Conservation (phyloP, 2,329 filamentous ascomycete species). For the Alternaria sp. region DNA sequence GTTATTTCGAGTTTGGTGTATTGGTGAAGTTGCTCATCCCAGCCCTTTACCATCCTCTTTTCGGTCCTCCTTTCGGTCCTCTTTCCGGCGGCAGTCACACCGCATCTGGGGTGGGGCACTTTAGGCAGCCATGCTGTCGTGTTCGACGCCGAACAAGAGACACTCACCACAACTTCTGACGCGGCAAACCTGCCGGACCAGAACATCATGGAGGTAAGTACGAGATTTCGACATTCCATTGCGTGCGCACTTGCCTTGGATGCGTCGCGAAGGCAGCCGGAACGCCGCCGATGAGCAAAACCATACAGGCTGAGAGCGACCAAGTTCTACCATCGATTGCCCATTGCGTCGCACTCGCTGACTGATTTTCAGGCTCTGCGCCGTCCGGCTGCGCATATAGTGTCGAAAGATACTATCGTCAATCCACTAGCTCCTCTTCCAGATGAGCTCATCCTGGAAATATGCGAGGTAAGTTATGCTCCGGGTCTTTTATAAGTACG, state of each 20-base stretch:
- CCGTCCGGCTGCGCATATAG: background rate
- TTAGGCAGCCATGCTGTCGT: background rate
- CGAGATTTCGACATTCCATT: background rate
- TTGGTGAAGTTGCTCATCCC: background rate
- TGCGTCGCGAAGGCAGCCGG: background rate
- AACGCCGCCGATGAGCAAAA: background rate
- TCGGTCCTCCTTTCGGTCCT: background rate
- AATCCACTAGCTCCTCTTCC: background rate
- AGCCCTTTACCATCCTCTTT: background rate
- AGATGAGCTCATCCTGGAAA: background rate
- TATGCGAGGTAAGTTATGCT: background rate
- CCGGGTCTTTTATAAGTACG: background rate
- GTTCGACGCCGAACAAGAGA: background rate
- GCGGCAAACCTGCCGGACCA: background rate
- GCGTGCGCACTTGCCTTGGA: background rate
- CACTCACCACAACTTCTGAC: background rate
- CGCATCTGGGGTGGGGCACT: background rate
- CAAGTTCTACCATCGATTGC: too few species aligned
- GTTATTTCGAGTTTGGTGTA: background rate
- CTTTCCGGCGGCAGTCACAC: background rate
- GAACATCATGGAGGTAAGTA: background rate
- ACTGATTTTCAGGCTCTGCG: background rate
- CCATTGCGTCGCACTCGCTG: background rate
- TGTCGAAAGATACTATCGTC: background rate
- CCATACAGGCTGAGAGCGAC: accelerated